These are phyloP conservation scores for Viola pubescens DNA, from an alignment of 441 rosid species.

Conservation along the genomic window DNA sequence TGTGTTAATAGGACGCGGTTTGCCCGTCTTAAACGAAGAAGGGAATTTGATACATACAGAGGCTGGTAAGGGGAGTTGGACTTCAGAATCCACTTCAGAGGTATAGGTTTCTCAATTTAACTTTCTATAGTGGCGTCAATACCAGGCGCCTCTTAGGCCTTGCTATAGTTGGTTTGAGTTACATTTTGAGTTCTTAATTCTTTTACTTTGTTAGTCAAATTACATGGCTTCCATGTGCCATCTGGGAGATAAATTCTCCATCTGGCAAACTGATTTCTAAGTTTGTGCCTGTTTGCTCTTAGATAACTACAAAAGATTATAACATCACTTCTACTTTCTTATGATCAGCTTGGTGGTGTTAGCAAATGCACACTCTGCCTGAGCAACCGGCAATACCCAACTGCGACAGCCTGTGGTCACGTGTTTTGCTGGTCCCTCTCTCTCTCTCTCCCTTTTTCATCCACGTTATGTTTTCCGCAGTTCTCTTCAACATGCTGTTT, in stretches of 20 bases:
- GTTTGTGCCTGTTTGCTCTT: background rate
- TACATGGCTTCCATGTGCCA: no score
- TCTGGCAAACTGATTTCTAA: no score
- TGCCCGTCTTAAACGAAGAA: constrained; percentile 84
- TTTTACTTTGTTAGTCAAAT: no score
- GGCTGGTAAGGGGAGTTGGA: constrained; percentile 52
- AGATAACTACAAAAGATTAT: background rate
- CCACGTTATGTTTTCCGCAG: background rate
- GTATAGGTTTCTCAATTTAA: constrained; percentile 26
- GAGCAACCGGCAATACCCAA: constrained; percentile 72
- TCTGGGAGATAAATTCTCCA: no score
- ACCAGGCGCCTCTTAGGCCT: no score
- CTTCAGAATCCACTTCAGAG: constrained; percentile 51
- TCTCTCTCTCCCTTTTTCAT: background rate
- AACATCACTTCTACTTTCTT: background rate
- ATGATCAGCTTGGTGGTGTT: constrained; percentile 31
- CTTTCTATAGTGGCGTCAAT: background rate
- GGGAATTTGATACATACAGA: constrained; percentile 57
- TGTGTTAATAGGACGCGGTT: constrained; percentile 47
- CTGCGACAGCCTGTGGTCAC: constrained; percentile 93
- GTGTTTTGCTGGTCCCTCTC: constrained; percentile 75
- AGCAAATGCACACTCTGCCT: constrained; percentile 89
- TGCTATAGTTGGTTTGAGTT: no score
- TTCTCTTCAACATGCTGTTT: background rate
- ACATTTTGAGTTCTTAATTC: no score